Base-by-base conservation (phyloP, 2,329 filamentous ascomycete species). In the Xylariaceae sp. region DNA sequence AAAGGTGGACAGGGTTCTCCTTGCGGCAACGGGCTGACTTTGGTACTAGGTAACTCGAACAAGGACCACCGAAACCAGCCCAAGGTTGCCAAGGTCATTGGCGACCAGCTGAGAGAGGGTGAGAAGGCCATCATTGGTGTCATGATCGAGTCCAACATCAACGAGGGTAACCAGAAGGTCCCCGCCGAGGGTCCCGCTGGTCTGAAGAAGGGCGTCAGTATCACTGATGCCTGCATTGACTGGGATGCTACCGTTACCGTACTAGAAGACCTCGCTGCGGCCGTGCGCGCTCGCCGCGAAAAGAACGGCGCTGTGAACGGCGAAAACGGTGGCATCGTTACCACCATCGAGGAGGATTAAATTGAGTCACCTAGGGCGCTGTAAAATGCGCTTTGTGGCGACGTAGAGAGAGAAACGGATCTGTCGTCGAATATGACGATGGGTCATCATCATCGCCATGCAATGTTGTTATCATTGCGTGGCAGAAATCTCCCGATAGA, bases 51-150 rank as follows among this genome's bases (percentile, higher is more conserved):
- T 58, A 99, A 99, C 81, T 97, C 93, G 17, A 90, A 89, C 76
- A 99, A 99, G 80, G 87, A 97, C 80, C 93, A 97, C 80, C 88
- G 89, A 71, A 99, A 99, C 78, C 93, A 99, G 79, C 94, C 94
- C 69, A 88, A 93, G 77, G 93, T 97, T 50, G 92, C 93, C 65
- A 84, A 88, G 73, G 82, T 81, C 55, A 80, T 99, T 62, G 88
- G 83, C 37, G 90, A 96, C 57, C 93, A 99, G 79, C 82, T 99
- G 65, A 86, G 88, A 55, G 87, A 88, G 65, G 93, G 93, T 61
- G 90, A 99, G 79, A 88, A 85, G 60, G 88, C 85, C 65, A 96
- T 99, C 69, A 84, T 97, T 65, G 94, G 92, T 73, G 91, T 97
- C 72, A 99, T 99, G 93, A 96, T 99, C 69, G 93, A 99, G 80